Conservation (phyloP, 129 eudicot genomes). For the sunflower (Helianthus annuus) region HanXRQr2.0-SUNRISE NC_035443.2:139333533-139334032, state of each 20-base stretch:
- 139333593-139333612: constrained; percentile 90
- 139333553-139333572: constrained; percentile 95
- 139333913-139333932: too few species aligned
- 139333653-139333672: not conserved
- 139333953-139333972: too few species aligned
- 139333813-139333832: not conserved
- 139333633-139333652: constrained; percentile 63
- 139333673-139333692: not conserved
- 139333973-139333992: too few species aligned
- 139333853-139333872: not conserved
- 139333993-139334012: too few species aligned
- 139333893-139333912: too few species aligned
- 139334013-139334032: too few species aligned
- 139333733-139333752: constrained; percentile 79
- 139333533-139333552: constrained; percentile 79
- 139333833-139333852: not conserved
- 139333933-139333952: too few species aligned
- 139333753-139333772: constrained; percentile 89
- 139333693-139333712: not conserved
- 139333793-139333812: constrained; percentile 79
- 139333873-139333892: not conserved
- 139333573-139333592: constrained; percentile 82
- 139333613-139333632: constrained; percentile 45
- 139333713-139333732: constrained; percentile 57
- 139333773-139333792: constrained; percentile 92